Evolutionary conservation across 2,329 filamentous ascomycete species (phyloP), one percentile per base, ranked within the genome.

Genomic region (Sarocladium brachiariae): DNA sequence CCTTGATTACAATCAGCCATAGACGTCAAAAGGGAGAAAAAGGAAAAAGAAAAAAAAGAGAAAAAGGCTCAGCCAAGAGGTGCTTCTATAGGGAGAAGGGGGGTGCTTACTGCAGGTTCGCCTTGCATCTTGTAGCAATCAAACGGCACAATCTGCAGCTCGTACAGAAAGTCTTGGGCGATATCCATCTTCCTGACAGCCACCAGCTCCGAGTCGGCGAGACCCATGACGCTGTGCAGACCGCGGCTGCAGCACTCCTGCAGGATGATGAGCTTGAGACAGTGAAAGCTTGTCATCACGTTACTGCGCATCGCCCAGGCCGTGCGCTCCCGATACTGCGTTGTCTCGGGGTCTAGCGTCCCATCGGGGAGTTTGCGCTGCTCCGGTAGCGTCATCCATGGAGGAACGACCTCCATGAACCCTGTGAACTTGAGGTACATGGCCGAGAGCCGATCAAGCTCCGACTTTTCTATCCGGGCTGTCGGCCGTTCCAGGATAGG

Each of bases 171-270:
- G 10, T 50, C 48, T 24, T 37, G 48, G 13, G n/a, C 35, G 27
- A 50, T 50, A 34, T 50, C 48, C 34, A 50, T 50, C 48, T 50
- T 50, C 48, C 34, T 37, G 19, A 25, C 23, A 4, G 31, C n/a
- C 33, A 34, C 23, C 34, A 27, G 5, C 21, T 50, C 21, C 4
- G 31, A 37, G 14, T 50, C n/a, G 13, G n/a, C 48, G 13, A 50
- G 48, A 10, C 48, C 48, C 48, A 50, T 50, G 18, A 50, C 34
- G n/a, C 48, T 19, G 8, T 30, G 34, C 18, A 39, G 31, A 9
- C 35, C 35, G 34, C 24, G 35, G 24, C 34, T 37, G 13, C 31
- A 24, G 48, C 48, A 50, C 23, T 34, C 35, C 25, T 50, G 33
- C 9, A 50, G 48, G 10, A 50, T 50, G 23, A 39, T 50, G 6